phyloP scores from a whole-genome alignment of 1,284 basidiomycete species.

The Apiotrichum montevideense region DNA sequence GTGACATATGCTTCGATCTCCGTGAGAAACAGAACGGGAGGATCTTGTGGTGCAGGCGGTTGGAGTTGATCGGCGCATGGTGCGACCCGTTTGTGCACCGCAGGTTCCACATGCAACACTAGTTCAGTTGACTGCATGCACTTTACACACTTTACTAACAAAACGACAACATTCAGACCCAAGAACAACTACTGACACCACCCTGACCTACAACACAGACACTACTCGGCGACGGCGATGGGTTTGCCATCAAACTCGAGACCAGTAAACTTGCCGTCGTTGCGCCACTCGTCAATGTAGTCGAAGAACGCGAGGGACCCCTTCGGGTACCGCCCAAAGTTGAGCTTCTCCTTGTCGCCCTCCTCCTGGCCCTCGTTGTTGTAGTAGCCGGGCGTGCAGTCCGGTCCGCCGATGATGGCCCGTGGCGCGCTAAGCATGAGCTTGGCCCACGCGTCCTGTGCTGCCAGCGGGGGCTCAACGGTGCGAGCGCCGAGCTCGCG shows the following conservation, averaged over 20 bases:
- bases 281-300: conserved; percentile 10
- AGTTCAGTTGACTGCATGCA: too few species aligned
- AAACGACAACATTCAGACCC: too few species aligned
- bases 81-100: too few species aligned
- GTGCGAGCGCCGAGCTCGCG: conserved; percentile 2
- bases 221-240: not conserved
- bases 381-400: conserved; percentile 11
- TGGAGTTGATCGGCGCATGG: too few species aligned
- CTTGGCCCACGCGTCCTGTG: conserved; percentile 9
- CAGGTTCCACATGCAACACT: too few species aligned
- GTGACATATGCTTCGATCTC: too few species aligned
- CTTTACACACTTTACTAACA: too few species aligned
- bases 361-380: conserved; percentile 12
- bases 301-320: conserved; percentile 11
- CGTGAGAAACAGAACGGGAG: too few species aligned
- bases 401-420: not conserved
- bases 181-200: too few species aligned
- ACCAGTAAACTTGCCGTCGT: conserved; percentile 11
- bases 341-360: conserved; percentile 5
- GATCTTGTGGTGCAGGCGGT: too few species aligned
- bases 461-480: not conserved
- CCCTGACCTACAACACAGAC: conserved; percentile 1
- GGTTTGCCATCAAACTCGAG: conserved; percentile 12
- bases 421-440: not conserved
- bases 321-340: conserved; percentile 5